Conservation (phyloP, 345 rosid species). For the Acer campestre region DNA sequence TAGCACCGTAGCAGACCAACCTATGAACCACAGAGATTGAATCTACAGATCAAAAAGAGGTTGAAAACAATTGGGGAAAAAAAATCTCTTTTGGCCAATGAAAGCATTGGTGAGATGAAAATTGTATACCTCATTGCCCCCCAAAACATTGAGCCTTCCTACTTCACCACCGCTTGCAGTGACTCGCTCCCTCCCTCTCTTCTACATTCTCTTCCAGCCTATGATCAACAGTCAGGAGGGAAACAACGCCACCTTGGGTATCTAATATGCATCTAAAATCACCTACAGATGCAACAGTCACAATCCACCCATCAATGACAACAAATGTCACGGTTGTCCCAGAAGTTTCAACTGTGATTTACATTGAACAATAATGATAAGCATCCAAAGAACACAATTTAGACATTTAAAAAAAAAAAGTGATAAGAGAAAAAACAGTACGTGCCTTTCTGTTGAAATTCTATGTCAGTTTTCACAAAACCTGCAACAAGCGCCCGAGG, state of each 20-base stretch:
- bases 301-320: conserved; percentile 95
- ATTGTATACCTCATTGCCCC: conserved; percentile 83
- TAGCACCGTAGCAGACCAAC: conserved; percentile 99
- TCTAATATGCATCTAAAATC: conserved; percentile 99
- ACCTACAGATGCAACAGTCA: conserved; percentile 98
- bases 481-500: conserved; percentile 97
- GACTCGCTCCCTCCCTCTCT: conserved; percentile 97
- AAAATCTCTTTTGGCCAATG: neutral
- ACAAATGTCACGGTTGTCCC: conserved; percentile 99
- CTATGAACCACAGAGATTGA: conserved; percentile 38
- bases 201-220: conserved; percentile 96
- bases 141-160: conserved; percentile 93
- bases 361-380: conserved; percentile 24
- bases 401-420: neutral
- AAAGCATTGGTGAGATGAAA: conserved; percentile 15
- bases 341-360: conserved; percentile 87
- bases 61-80: neutral
- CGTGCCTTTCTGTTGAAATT: conserved; percentile 91
- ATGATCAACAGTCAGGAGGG: conserved; percentile 96
- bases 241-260: conserved; percentile 90
- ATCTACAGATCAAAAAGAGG: conserved; percentile 4
- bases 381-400: conserved; percentile 10
- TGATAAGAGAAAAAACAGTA: neutral
- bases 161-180: conserved; percentile 99
- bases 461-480: conserved; percentile 98